phyloP scores from a whole-genome alignment of 176 grass and related monocot genomes.

The Stipa capillata region DNA sequence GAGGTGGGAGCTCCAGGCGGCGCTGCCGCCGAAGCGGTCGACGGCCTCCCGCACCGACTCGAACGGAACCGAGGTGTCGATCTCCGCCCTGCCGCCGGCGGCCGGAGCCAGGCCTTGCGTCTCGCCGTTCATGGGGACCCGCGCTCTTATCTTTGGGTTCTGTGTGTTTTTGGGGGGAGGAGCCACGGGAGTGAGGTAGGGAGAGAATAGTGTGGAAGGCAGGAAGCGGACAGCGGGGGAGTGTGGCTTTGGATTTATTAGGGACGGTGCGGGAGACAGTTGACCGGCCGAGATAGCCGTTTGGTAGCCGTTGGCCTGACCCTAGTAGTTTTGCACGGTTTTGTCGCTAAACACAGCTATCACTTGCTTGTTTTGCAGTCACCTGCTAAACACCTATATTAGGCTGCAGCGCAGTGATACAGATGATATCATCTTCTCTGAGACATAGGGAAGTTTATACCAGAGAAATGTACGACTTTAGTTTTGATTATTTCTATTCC shows the following conservation, averaged over 20 bases:
- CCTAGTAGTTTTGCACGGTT: background rate
- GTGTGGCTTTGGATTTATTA: background rate
- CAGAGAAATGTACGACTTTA: too few relatives aligned
- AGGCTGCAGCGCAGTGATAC: too few relatives aligned
- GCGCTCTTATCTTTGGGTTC: constrained; percentile 4
- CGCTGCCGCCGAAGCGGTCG: constrained; percentile 74
- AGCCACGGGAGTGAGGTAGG: constrained; percentile 5
- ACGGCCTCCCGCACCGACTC: constrained; percentile 82
- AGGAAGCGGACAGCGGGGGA: too few relatives aligned
- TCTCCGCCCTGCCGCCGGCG: constrained; percentile 43
- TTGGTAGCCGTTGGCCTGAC: constrained; percentile 7
- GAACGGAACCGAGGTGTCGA: constrained; percentile 87
- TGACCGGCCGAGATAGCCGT: background rate
- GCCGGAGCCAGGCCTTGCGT: background rate
- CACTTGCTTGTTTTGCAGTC: too few relatives aligned
- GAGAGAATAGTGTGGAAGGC: background rate
- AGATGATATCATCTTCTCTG: too few relatives aligned
- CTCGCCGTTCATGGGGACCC: constrained; percentile 11
- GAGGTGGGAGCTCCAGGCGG: constrained; percentile 62
- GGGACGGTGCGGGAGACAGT: too few relatives aligned
- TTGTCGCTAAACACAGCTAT: background rate
- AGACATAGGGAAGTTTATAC: too few relatives aligned
- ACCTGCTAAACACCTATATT: too few relatives aligned
- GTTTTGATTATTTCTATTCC: too few relatives aligned
- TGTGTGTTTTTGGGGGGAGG: background rate